phyloP scores from a whole-genome alignment of 805 yeast species.

The Schizosaccharomyces japonicus region DNA sequence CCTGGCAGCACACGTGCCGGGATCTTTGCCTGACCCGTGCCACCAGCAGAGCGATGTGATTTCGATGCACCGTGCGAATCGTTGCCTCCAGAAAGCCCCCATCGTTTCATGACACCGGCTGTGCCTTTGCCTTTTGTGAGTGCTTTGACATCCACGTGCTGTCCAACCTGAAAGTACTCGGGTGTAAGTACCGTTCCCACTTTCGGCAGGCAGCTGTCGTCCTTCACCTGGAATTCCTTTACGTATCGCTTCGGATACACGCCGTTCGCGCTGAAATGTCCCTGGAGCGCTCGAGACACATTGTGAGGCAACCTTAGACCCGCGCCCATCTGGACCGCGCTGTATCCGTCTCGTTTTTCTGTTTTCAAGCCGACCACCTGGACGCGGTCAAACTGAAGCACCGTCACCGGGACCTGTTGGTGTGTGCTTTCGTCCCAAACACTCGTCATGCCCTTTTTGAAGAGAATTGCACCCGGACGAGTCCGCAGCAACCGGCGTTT shows the following conservation, averaged over 20 bases:
- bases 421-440: constrained; percentile 50
- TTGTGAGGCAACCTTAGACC: constrained; percentile 43
- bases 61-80: constrained; percentile 91
- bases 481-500: constrained; percentile 44
- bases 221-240: constrained; percentile 59
- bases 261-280: constrained; percentile 52
- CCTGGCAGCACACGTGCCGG: constrained; percentile 95
- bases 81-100: constrained; percentile 64
- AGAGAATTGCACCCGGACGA: constrained; percentile 67
- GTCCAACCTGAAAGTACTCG: constrained; percentile 64
- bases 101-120: constrained; percentile 94
- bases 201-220: constrained; percentile 39
- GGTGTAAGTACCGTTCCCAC: constrained; percentile 60
- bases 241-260: constrained; percentile 63
- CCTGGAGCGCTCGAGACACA: constrained; percentile 40
- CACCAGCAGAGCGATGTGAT: constrained; percentile 90
- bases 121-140: constrained; percentile 84
- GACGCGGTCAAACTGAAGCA: constrained; percentile 63
- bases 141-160: constrained; percentile 58
- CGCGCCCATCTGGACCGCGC: constrained; percentile 69
- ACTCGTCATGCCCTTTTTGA: constrained; percentile 76
- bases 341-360: constrained; percentile 48
- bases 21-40: constrained; percentile 82
- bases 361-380: constrained; percentile 65
- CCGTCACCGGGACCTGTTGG: constrained; percentile 54